These are phyloP conservation scores for Gossypium stocksii DNA, from an alignment of 345 rosid genomes.

Conservation along the genomic window DNA sequence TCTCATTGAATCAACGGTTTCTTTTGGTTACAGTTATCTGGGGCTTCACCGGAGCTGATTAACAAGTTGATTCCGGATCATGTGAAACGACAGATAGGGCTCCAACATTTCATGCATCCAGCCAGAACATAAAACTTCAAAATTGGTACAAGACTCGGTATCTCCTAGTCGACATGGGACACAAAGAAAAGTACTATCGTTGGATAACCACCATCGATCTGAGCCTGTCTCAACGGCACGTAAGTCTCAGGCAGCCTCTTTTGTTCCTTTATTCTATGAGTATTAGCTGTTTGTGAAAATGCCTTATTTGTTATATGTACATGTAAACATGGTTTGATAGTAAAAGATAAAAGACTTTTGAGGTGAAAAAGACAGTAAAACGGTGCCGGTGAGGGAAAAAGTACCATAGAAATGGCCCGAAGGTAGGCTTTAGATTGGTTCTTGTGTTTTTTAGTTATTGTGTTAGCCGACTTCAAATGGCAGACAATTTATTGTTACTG, in stretches of 20 bases:
- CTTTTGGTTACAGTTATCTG: slow-evolving; percentile 43
- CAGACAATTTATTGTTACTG: slow-evolving; percentile 32
- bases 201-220: slow-evolving; percentile 29
- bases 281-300: neutral
- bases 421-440: slow-evolving; percentile 27
- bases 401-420: slow-evolving; percentile 24
- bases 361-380: slow-evolving; percentile 28
- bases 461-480: slow-evolving; percentile 30
- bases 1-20: slow-evolving; percentile 1
- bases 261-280: slow-evolving; percentile 4
- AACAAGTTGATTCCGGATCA: slow-evolving; percentile 84
- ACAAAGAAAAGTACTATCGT: slow-evolving; percentile 25
- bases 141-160: slow-evolving; percentile 13
- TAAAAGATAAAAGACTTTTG: slow-evolving; percentile 29
- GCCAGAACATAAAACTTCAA: slow-evolving; percentile 49
- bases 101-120: slow-evolving; percentile 59
- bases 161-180: slow-evolving; percentile 25
- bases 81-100: slow-evolving; percentile 72
- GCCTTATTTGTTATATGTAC: slow-evolving; percentile 32
- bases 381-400: slow-evolving; percentile 30
- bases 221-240: slow-evolving; percentile 26
- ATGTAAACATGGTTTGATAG: slow-evolving; percentile 54
- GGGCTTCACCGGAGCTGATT: slow-evolving; percentile 71
- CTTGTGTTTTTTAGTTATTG: slow-evolving; percentile 21
- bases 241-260: slow-evolving; percentile 24